Evolutionary conservation across 345 rosid genomes (phyloP).

Genomic region (Dipteronia sinensis): DNA sequence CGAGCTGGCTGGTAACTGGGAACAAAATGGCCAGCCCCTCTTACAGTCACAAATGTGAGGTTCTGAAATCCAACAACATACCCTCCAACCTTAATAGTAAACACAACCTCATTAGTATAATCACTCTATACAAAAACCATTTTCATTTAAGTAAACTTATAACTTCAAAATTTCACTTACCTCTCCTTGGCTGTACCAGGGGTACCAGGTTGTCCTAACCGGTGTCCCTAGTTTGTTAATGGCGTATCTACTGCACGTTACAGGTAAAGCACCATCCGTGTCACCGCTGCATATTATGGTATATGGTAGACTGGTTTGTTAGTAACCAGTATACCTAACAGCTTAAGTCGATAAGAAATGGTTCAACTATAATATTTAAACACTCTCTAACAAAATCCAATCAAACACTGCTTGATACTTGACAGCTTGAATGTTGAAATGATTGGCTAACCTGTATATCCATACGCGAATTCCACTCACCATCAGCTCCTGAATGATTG

Average conservation of each 20-base stretch:
- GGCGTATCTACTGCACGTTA: conserved; percentile 22
- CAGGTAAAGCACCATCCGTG: conserved; percentile 26
- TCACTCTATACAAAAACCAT: neutral
- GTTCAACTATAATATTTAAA: no score
- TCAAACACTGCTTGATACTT: neutral
- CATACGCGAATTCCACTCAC: conserved; percentile 17
- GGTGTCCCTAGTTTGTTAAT: conserved; percentile 17
- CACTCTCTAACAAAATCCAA: neutral
- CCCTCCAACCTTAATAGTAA: conserved; percentile 19
- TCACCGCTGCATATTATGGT: conserved; percentile 21
- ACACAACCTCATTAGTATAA: neutral
- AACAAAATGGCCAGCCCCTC: conserved; percentile 32
- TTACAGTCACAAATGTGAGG: conserved; percentile 25
- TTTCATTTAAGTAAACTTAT: neutral
- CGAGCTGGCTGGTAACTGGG: conserved; percentile 31
- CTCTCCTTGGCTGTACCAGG: conserved; percentile 31
- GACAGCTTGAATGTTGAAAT: neutral
- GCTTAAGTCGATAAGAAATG: no score
- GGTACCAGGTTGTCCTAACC: conserved; percentile 17
- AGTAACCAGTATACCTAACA: no score
- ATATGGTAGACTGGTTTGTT: neutral
- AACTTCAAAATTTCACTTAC: neutral
- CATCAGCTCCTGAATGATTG: conserved; percentile 31
- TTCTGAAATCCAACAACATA: conserved; percentile 26
- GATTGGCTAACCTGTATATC: conserved; percentile 25